phyloP scores from a whole-genome alignment of 2,329 filamentous ascomycete genomes.

The Clarireedia paspali region DNA sequence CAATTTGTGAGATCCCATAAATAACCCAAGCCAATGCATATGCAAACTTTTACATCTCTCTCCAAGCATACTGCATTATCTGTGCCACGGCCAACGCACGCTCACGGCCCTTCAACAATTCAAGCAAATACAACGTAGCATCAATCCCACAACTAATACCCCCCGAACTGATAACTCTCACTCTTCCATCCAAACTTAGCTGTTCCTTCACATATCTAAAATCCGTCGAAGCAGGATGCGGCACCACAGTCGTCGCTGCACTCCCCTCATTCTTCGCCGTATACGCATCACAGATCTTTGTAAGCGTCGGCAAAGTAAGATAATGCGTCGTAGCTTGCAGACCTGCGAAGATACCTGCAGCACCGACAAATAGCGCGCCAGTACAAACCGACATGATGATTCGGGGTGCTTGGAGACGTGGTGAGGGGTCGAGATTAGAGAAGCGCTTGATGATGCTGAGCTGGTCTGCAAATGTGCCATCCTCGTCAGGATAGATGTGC shows the following conservation, averaged over 20 bases:
- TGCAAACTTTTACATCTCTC: constrained; percentile 2
- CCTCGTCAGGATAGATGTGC: background rate
- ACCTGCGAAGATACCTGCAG: constrained; percentile 69
- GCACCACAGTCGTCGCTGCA: background rate
- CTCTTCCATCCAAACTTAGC: background rate
- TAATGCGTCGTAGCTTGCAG: constrained; percentile 77
- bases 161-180: constrained; percentile 69
- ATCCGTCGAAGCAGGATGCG: constrained; percentile 1
- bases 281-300: constrained; percentile 46
- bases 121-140: constrained; percentile 42
- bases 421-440: constrained; percentile 70
- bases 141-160: constrained; percentile 76
- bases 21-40: too few species aligned
- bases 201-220: constrained; percentile 8
- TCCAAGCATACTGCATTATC: constrained; percentile 9
- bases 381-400: constrained; percentile 75
- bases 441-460: constrained; percentile 67
- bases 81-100: background rate
- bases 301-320: constrained; percentile 70
- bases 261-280: background rate
- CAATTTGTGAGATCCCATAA: too few species aligned
- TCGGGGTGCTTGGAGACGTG: constrained; percentile 57
- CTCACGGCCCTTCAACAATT: background rate
- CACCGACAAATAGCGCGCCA: constrained; percentile 68
- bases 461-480: constrained; percentile 58